These are phyloP conservation scores for Phytopythium vexans DNA, from an alignment of 352 stramenopile species.

Conservation along the genomic window DNA sequence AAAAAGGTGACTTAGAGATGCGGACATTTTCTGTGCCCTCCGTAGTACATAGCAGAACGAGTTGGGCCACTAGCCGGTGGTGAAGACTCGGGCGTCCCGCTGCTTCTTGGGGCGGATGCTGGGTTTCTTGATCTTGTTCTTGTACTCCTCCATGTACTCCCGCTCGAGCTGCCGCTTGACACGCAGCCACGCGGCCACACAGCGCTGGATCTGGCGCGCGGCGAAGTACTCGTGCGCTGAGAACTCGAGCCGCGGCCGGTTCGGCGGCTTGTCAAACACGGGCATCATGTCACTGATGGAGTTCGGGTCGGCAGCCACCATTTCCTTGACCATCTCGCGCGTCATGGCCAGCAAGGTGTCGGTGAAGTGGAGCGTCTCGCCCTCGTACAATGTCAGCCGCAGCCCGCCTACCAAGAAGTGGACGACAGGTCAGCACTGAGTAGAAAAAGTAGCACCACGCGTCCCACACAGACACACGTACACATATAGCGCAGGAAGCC, in stretches of 20 bases:
- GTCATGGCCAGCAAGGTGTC: constrained; percentile 84
- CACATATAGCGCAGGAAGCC: constrained; percentile 55
- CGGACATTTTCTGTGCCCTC: too few species aligned
- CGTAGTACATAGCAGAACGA: too few species aligned
- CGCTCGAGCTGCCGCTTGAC: constrained; percentile 70
- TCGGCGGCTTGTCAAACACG: constrained; percentile 26
- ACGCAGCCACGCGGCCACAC: constrained; percentile 54
- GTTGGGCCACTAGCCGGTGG: constrained; percentile 64
- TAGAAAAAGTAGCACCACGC: constrained; percentile 1
- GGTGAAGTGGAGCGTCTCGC: constrained; percentile 81
- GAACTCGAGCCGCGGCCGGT: constrained; percentile 52
- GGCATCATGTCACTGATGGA: constrained; percentile 41
- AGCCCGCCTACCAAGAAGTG: constrained; percentile 40
- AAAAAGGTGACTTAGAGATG: too few species aligned
- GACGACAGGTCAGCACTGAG: constrained; percentile 4
- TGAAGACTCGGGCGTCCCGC: constrained; percentile 72
- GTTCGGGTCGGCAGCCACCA: constrained; percentile 30
- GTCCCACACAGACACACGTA: too few species aligned
- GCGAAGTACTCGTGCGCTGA: constrained; percentile 68
- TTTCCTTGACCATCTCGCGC: constrained; percentile 77
- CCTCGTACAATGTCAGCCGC: constrained; percentile 80
- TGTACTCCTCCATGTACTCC: constrained; percentile 79
- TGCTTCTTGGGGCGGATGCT: constrained; percentile 71
- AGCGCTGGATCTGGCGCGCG: constrained; percentile 51
- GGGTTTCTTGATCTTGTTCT: constrained; percentile 85